Evolutionary conservation across 345 rosid genomes (phyloP).

Genomic region (Cardamine chenopodiifolia): DNA sequence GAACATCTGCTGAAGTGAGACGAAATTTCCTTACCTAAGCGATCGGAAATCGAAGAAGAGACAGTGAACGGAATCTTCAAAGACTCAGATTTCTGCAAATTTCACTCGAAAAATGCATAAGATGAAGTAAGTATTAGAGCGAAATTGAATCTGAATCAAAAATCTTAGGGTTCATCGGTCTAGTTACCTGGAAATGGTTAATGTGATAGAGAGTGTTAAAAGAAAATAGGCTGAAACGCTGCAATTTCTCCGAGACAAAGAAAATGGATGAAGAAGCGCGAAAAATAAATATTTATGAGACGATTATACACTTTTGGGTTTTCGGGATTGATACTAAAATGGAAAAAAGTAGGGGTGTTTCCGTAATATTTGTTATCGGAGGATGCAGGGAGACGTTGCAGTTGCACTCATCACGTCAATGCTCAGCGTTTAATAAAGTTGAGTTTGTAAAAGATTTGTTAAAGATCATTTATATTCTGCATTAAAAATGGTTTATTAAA

Average conservation of each 20-base stretch:
- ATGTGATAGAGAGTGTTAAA: background rate
- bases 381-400: slow-evolving; percentile 38
- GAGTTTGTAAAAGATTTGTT: background rate
- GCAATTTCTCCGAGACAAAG: slow-evolving; percentile 10
- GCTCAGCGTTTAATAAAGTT: background rate
- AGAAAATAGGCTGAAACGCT: slow-evolving; percentile 9
- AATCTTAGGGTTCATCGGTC: slow-evolving; percentile 17
- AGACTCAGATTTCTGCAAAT: background rate
- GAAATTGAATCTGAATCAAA: background rate
- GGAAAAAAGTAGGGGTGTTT: slow-evolving; percentile 7
- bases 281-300: slow-evolving; percentile 20
- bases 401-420: slow-evolving; percentile 40
- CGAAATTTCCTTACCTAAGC: background rate
- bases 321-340: slow-evolving; percentile 7
- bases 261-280: slow-evolving; percentile 39
- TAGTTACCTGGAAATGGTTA: background rate
- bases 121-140: background rate
- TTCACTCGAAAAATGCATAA: slow-evolving; percentile 1
- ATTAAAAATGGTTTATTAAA: background rate
- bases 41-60: background rate
- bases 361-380: background rate
- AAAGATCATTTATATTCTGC: background rate
- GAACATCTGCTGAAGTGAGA: background rate
- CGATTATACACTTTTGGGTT: slow-evolving; percentile 31
- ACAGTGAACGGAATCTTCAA: background rate